Conservation (phyloP, 208 protist species). For the Wallacemonas rigidus region DNA sequence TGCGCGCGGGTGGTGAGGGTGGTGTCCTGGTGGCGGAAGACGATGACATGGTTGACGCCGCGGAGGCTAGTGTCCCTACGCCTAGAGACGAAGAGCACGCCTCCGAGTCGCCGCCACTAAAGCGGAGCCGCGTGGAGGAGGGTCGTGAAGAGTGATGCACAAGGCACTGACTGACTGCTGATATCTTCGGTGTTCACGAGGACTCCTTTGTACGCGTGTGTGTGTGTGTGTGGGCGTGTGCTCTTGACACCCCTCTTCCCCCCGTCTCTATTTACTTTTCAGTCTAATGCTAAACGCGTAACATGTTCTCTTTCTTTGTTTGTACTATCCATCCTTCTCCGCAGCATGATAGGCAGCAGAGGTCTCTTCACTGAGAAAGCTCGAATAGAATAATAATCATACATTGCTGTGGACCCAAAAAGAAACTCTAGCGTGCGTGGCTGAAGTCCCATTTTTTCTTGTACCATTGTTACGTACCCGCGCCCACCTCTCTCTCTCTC, state of each 20-base stretch:
- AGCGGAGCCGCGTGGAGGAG: constrained; percentile 17
- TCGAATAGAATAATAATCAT: too few relatives aligned
- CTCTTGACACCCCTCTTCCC: too few relatives aligned
- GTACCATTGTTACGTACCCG: too few relatives aligned
- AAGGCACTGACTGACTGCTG: too few relatives aligned
- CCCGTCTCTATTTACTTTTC: too few relatives aligned
- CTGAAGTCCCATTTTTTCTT: too few relatives aligned
- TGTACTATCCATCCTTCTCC: neutral
- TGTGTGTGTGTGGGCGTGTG: too few relatives aligned
- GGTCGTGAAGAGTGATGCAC: neutral
- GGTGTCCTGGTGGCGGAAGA: constrained; percentile 45
- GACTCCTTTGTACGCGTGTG: neutral
- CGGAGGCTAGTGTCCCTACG: neutral
- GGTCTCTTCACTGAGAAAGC: too few relatives aligned
- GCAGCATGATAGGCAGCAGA: neutral
- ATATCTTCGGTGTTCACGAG: too few relatives aligned
- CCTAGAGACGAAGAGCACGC: neutral
- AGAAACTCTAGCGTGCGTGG: too few relatives aligned
- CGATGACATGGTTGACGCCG: constrained; percentile 30
- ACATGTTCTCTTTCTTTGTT: constrained; percentile 13
- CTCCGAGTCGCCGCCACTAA: constrained; percentile 19
- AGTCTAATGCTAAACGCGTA: constrained; percentile 12
- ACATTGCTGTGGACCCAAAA: too few relatives aligned
- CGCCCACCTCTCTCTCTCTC: too few relatives aligned
- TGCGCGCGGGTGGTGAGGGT: constrained; percentile 53